Conservation (phyloP, 345 rosid genomes). For the Theobroma cacao region DNA sequence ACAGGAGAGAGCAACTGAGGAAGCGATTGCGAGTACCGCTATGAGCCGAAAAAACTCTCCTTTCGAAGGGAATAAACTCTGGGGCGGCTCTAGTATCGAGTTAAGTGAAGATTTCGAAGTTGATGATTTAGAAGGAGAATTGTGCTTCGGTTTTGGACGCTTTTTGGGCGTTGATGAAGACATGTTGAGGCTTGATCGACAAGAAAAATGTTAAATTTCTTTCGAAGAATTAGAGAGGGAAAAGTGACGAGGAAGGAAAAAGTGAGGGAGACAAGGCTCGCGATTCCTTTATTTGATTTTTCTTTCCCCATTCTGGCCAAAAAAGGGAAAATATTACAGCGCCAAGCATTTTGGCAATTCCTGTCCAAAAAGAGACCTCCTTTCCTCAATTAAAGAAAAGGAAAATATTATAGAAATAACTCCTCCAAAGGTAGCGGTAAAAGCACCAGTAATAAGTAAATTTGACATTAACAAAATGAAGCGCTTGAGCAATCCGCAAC, state of each 20-base stretch:
- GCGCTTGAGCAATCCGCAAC: no score
- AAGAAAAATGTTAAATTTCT: neutral
- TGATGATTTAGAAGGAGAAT: conserved; percentile 25
- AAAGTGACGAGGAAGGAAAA: neutral
- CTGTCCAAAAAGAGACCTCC: no score
- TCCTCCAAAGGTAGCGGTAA: no score
- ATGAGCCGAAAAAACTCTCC: conserved; percentile 53
- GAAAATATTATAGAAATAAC: no score
- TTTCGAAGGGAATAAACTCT: conserved; percentile 61
- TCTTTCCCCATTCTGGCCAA: no score
- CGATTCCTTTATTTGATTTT: no score
- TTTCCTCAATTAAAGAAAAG: no score
- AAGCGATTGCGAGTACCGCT: conserved; percentile 57
- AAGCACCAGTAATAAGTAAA: no score
- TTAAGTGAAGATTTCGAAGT: conserved; percentile 11
- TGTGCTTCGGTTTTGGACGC: conserved; percentile 40
- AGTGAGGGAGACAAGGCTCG: neutral
- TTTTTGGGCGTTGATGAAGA: conserved; percentile 41
- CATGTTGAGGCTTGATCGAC: conserved; percentile 18
- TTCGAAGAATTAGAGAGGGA: neutral
- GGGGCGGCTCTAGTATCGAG: conserved; percentile 60
- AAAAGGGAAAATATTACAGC: no score
- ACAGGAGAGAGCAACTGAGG: conserved; percentile 62
- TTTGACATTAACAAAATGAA: no score
- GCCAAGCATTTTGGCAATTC: no score